Evolutionary conservation across 164 flowering plant genomes (phyloP).

Genomic region (Umbilicus rupestris): DNA sequence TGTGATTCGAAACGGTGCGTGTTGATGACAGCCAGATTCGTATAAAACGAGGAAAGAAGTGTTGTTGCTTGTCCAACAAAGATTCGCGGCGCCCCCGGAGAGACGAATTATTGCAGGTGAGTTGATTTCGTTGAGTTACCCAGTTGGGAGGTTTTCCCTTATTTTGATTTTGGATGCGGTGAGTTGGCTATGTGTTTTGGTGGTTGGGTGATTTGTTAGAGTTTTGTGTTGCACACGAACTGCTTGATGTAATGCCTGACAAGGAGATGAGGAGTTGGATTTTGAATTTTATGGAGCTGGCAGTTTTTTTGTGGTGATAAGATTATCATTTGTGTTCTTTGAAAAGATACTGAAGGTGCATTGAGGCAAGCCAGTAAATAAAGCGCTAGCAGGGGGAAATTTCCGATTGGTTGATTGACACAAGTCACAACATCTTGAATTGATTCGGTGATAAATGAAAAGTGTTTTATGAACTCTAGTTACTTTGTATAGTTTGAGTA

Average conservation of each 20-base stretch:
- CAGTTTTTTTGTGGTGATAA: too few species aligned
- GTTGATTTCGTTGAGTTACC: not conserved
- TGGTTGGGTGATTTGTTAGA: not conserved
- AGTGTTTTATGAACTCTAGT: not conserved
- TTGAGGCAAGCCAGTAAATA: not conserved
- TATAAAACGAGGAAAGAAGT: not conserved
- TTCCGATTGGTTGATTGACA: not conserved
- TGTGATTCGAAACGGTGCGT: too few species aligned
- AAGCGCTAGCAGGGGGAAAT: too few species aligned
- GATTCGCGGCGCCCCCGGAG: not conserved
- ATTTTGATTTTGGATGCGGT: not conserved
- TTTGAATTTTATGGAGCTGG: too few species aligned
- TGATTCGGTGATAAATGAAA: not conserved
- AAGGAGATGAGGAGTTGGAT: not conserved
- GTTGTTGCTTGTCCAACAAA: not conserved
- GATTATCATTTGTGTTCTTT: too few species aligned
- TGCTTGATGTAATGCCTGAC: conserved; percentile 2
- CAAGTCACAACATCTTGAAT: not conserved
- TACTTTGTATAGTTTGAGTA: not conserved
- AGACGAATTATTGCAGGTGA: not conserved
- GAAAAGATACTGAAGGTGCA: not conserved
- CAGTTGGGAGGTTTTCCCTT: not conserved
- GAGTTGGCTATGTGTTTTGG: not conserved
- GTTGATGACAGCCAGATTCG: not conserved
- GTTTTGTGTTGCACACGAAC: not conserved